Base-by-base conservation (phyloP, 495 filamentous ascomycete species). In the Pyrenula massariospora region DNA sequence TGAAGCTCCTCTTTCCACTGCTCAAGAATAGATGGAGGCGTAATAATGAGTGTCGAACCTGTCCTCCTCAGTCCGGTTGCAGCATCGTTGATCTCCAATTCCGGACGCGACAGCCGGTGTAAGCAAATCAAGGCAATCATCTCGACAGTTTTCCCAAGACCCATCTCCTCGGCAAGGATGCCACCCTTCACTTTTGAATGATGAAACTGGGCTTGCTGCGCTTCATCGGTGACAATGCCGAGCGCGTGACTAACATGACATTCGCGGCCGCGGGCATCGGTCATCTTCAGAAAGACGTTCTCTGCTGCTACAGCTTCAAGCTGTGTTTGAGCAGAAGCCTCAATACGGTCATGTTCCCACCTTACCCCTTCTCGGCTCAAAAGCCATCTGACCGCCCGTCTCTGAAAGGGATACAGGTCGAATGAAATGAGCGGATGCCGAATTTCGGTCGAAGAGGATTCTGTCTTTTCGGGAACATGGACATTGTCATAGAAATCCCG, bases 111-210 rank as follows among this genome's bases (percentile, higher is more conserved):
- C 65, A 31, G 75, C 36, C 56, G 71, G 62, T 95, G 84, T 50
- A 86, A 65, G 50, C 78, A 78, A 0, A 95, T 84, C 20, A 96
- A 69, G 1, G 86, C 80, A 50, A 93, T 87, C 53, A 92, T 77
- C 66, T 98, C 93, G 20, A 96, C 80, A 0, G 93, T 96, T 66
- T 98, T 98, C 1, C 93, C 93, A 2, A 98, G 72, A 0, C 92
- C 92, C 93, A 96, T 96, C 69, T 98, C 93, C 67, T 98, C 92
- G 0, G 91, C 89, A 21, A 98, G 77, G 24, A 88, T 81, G 0
- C 86, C 85, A 19, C 83, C 84, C 25, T 63, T 72, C 0, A 83
- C 60, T 23, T 66, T 48, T 25, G 66, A 54, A 22, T 60, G 66
- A 10, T 67, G 62, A 47, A 73, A 66, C 24, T 61, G 55, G 62